Conservation (phyloP, 2,329 filamentous ascomycete genomes). For the Rachicladosporium sp. region DNA sequence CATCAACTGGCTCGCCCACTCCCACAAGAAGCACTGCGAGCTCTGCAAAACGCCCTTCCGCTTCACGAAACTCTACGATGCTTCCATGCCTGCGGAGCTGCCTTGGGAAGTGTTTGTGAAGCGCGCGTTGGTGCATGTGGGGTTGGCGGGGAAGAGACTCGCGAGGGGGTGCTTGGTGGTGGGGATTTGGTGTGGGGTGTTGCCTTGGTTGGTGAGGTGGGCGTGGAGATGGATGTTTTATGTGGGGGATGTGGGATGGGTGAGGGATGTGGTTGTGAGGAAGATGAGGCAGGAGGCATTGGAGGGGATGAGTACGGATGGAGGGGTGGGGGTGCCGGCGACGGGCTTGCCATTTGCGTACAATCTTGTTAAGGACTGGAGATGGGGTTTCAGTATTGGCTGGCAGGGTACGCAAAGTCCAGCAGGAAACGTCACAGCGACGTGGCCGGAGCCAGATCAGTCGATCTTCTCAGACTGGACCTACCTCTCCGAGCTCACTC, state of each 20-base stretch:
- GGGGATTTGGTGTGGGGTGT: conserved; percentile 75
- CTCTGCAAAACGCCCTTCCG: conserved; percentile 97
- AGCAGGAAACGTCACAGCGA: no score
- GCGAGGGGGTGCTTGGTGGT: conserved; percentile 62
- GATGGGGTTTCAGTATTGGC: no score
- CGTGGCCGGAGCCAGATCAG: conserved; percentile 10
- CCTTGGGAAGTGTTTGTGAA: conserved; percentile 70
- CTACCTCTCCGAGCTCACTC: conserved; percentile 51
- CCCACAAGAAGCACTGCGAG: conserved; percentile 98
- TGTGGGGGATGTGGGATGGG: conserved; percentile 70
- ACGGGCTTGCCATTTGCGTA: no score
- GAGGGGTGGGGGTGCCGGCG: no score
- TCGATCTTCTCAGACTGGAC: conserved; percentile 20
- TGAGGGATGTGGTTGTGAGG: conserved; percentile 22
- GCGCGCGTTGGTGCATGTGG: conserved; percentile 61
- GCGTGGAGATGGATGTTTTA: conserved; percentile 93
- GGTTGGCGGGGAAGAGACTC: conserved; percentile 23
- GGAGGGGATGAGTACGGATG: no score
- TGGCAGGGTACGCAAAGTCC: no score
- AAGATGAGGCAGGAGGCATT: no score
- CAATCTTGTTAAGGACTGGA: no score
- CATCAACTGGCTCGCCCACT: conserved; percentile 98
- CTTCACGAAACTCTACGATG: conserved; percentile 95
- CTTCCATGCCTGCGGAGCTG: conserved; percentile 77
- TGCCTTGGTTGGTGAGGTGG: conserved; percentile 82